Percentiles rank a stretch among this genome's conserved stretches.
phyloP scores from a whole-genome alignment of 129 eudicot genomes.

The Pittosporum tobira region DNA sequence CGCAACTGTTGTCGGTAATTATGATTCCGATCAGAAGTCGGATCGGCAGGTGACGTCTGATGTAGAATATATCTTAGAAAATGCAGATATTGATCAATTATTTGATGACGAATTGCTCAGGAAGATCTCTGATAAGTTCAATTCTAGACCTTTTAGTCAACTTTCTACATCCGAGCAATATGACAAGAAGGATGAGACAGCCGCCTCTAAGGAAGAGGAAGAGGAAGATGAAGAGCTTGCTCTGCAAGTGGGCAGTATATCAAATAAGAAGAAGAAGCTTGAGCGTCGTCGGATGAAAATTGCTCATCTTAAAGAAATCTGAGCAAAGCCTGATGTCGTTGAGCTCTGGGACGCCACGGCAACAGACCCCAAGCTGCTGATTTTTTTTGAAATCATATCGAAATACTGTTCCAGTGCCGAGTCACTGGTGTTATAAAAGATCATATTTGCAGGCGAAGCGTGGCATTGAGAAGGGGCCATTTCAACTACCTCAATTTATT shows the following conservation, averaged over 20 bases:
- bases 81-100: conserved; percentile 59
- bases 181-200: conserved; percentile 57
- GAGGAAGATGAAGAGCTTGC: conserved; percentile 84
- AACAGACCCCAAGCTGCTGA: conserved; percentile 86
- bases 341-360: conserved; percentile 99
- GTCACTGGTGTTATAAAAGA: conserved; percentile 98
- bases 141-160: conserved; percentile 52
- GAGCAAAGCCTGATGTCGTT: conserved; percentile 91
- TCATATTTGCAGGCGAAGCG: conserved; percentile 96
- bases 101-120: conserved; percentile 78
- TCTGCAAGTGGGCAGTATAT: conserved; percentile 57
- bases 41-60: conserved; percentile 71
- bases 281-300: conserved; percentile 97
- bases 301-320: conserved; percentile 88
- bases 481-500: conserved; percentile 97
- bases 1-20: conserved; percentile 28
- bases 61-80: conserved; percentile 74
- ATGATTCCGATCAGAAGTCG: conserved; percentile 42
- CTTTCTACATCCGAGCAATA: conserved; percentile 59
- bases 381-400: conserved; percentile 84
- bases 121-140: conserved; percentile 79
- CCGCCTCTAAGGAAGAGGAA: conserved; percentile 81
- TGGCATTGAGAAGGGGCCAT: conserved; percentile 96
- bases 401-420: conserved; percentile 93
- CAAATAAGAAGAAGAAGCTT: conserved; percentile 97